These are phyloP conservation scores for Marsdenia floribunda DNA, from an alignment of 257 asterid genomes.

Conservation along the genomic window DNA sequence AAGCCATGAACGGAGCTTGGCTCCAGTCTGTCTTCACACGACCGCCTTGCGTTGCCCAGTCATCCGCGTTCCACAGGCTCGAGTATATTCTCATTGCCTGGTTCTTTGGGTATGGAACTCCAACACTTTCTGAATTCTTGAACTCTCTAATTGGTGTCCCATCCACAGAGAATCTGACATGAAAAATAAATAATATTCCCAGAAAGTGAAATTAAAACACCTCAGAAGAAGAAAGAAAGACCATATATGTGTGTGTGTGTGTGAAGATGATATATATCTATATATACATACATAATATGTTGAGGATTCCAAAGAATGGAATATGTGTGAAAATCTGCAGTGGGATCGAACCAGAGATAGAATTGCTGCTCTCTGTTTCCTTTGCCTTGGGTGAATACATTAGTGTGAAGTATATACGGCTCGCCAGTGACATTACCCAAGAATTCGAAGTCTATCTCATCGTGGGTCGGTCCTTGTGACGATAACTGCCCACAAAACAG, in stretches of 20 bases:
- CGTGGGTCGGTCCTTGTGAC: constrained; percentile 5
- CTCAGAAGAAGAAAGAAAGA: no score
- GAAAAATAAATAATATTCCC: no score
- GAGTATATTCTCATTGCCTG: constrained; percentile 8
- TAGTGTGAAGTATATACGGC: constrained; percentile 12
- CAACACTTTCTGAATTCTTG: constrained; percentile 3
- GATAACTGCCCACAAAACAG: neutral
- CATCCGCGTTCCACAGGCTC: constrained; percentile 7
- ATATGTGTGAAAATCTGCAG: constrained; percentile 17
- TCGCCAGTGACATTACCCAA: constrained; percentile 11
- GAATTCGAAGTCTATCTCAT: constrained; percentile 19
- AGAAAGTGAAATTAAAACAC: no score
- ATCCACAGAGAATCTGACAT: constrained; percentile 12
- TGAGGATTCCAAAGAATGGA: constrained; percentile 18
- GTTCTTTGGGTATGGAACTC: constrained; percentile 5
- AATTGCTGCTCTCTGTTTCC: constrained; percentile 17
- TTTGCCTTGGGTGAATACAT: constrained; percentile 16
- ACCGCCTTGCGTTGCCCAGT: constrained; percentile 15
- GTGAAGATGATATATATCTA: no score
- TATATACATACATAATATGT: constrained; percentile 1
- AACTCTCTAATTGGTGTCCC: constrained; percentile 6
- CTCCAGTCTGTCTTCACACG: constrained; percentile 9
- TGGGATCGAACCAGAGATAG: constrained; percentile 19
- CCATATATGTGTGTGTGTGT: no score
- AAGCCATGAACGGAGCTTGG: constrained; percentile 6